Evolutionary conservation across 2,329 filamentous ascomycete species (phyloP), one percentile per base, ranked within the genome.

Genomic region (Aspergillus sp.): DNA sequence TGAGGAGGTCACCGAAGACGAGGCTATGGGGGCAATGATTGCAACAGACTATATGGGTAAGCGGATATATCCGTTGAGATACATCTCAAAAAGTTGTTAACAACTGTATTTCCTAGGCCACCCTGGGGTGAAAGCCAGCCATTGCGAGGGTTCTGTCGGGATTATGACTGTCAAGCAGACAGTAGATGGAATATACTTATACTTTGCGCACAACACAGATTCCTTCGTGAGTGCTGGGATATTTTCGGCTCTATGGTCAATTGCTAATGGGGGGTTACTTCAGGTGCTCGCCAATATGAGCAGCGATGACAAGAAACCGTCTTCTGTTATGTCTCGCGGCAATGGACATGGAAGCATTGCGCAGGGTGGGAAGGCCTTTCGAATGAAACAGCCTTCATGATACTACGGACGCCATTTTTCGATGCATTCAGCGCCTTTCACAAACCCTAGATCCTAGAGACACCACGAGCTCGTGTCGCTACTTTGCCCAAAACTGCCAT

Each of bases 161-260:
- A 85, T 96, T 57, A 87, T 99, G 79, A 87, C 87, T 1, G 90
- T 97, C 67, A 98, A 98, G 78, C 95, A 92, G 78, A 88, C 85
- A 0, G 81, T 79, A 12, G 81, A 84, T 21, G 92, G 91, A 1
- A 86, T 91, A 63, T 91, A 90, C 70, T 84, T 99, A 52, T 93
- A 93, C 74, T 99, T 96, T 77, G 93, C 90, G 1, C 95, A 99
- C 80, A 99, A 98, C 70, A 99, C 95, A 0, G 93, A 98, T 72
- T 88, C 86, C 1, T 89, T 89, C 68, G 84, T 82, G 69, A 71
- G 79, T 68, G 23, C 40, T 31, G 6, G 40, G 7, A 15, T 4
- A 21, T 7, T 4, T 27, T 39, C 3, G 11, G 4, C 4, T 19
- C 6, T 1, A 7, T 40, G 6, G 19, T 25, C 3, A n/a, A 21